A percentile compares a stretch with the other conserved stretches of the same genome.
Conservation (phyloP, 495 filamentous ascomycete genomes). For the Neurospora intermedia region DNA sequence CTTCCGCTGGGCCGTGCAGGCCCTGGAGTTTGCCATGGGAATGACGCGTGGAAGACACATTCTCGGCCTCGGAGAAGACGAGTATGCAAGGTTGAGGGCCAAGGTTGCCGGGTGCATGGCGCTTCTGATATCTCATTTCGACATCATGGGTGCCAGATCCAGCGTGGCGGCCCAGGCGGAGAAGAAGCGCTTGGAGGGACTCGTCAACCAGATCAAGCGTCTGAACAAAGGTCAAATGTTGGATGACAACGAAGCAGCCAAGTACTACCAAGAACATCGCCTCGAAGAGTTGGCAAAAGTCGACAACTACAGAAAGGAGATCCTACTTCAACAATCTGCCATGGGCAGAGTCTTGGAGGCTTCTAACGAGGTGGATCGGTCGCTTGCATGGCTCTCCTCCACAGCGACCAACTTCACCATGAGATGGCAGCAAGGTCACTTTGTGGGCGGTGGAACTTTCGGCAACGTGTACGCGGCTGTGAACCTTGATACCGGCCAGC, state of each 20-base stretch:
- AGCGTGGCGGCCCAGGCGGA: slow-evolving; percentile 88
- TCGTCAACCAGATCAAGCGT: slow-evolving; percentile 61
- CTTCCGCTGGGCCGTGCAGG: slow-evolving; percentile 92
- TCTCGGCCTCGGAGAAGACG: slow-evolving; percentile 70
- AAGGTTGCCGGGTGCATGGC: slow-evolving; percentile 98
- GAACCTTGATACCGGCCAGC: slow-evolving; percentile 87
- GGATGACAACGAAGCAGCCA: slow-evolving; percentile 75
- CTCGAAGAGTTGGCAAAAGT: slow-evolving; percentile 57
- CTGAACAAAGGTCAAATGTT: slow-evolving; percentile 66
- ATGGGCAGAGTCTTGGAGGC: slow-evolving; percentile 85
- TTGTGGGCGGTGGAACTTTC: slow-evolving; percentile 93
- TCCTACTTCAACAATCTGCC: slow-evolving; percentile 78
- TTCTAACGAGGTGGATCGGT: slow-evolving; percentile 89
- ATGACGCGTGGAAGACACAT: slow-evolving; percentile 93
- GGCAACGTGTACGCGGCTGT: slow-evolving; percentile 95
- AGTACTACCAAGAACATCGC: slow-evolving; percentile 62
- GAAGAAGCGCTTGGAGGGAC: slow-evolving; percentile 54
- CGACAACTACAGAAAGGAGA: slow-evolving; percentile 66
- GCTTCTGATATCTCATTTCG: slow-evolving; percentile 92
- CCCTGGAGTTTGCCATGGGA: slow-evolving; percentile 91
- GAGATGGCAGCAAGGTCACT: slow-evolving; percentile 96
- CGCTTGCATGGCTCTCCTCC: slow-evolving; percentile 83
- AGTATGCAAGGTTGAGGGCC: slow-evolving; percentile 67
- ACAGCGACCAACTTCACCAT: slow-evolving; percentile 90
- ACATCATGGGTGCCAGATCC: slow-evolving; percentile 94